These are phyloP conservation scores for Aspergillus taichungensis DNA, from an alignment of 495 filamentous ascomycete genomes.

Conservation along the genomic window DNA sequence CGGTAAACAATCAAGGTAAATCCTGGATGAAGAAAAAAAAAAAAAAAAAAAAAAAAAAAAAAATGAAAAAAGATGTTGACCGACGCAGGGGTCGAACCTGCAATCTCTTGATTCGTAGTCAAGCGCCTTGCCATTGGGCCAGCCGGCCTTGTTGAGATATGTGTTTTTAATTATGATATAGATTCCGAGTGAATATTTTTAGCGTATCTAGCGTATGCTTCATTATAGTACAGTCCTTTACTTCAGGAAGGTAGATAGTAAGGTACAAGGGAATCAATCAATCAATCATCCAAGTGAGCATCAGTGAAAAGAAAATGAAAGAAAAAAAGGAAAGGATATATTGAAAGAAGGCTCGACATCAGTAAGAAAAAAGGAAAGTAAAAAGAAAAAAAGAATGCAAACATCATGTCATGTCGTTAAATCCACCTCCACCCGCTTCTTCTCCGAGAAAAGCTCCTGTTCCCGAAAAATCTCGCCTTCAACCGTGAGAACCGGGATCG, in stretches of 20 bases:
- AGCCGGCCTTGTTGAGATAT: conserved; percentile 27
- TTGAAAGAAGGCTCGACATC: conserved; percentile 1
- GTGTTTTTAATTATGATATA: background rate
- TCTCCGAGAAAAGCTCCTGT: conserved; percentile 13
- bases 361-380: conserved; percentile 5
- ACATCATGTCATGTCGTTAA: background rate
- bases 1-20: no score
- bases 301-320: conserved; percentile 5
- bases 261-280: background rate
- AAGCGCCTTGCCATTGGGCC: conserved; percentile 66
- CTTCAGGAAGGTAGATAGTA: background rate
- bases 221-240: background rate
- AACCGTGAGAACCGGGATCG: no score
- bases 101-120: conserved; percentile 64
- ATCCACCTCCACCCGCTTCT: conserved; percentile 7
- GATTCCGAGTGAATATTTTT: background rate
- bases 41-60: background rate
- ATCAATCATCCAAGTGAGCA: background rate
- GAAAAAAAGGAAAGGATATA: conserved; percentile 7
- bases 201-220: background rate
- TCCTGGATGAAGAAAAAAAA: no score
- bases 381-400: no score
- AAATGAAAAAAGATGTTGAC: conserved; percentile 21
- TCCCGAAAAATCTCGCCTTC: conserved; percentile 4
- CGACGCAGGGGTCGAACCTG: conserved; percentile 39